Base-by-base conservation (phyloP, 306 rosid genomes). In the Trichosanthes truncata region DNA sequence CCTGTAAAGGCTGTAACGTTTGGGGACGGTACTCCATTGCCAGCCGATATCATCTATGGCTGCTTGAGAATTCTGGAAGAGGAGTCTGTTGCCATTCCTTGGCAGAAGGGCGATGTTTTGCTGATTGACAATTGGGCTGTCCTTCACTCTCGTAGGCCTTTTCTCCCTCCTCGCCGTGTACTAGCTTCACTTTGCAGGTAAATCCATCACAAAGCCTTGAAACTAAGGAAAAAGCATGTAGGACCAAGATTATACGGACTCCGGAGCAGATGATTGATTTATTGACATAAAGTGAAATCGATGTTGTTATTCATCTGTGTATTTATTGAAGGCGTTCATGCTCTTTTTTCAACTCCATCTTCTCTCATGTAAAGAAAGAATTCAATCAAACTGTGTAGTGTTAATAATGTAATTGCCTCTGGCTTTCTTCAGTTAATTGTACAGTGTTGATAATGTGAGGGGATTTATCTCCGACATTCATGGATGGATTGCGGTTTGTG, bases 1-100 rank as follows among this genome's bases (percentile, higher is more conserved):
- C 93, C 97, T 7, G 85, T 80, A 6, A 95, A 95, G 88, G 98
- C 97, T 0, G 96, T 95, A 12, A 92, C 92, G 1, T 95, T 89
- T 21, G 97, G 97, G 15, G 89, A 95, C 79, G 93, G 97, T 35
- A 79, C 81, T 49, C 93, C 96, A 0, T 81, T 95, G 83, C 97
- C 95, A 0, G 84, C 88, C 4, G 87, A 91, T 46, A 65, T 86
- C 35, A 77, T 95, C 75, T 59, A 90, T 43, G 93, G 88, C 79
- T 93, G 97, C 85, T 86, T 91, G 35, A 78, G 76, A 59, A 81
- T 89, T 77, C 88, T 87, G 68, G 97, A 95, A 77, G 93, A 91
- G 83, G 96, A 93, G 86, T 86, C 88, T 77, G 87, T 91, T 49
- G 93, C 89, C 81, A 60, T 89, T 74, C 91, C 93, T 11, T 87